Base-by-base conservation (phyloP, 2,329 filamentous ascomycete species). In the Blastomyces percursus region DNA sequence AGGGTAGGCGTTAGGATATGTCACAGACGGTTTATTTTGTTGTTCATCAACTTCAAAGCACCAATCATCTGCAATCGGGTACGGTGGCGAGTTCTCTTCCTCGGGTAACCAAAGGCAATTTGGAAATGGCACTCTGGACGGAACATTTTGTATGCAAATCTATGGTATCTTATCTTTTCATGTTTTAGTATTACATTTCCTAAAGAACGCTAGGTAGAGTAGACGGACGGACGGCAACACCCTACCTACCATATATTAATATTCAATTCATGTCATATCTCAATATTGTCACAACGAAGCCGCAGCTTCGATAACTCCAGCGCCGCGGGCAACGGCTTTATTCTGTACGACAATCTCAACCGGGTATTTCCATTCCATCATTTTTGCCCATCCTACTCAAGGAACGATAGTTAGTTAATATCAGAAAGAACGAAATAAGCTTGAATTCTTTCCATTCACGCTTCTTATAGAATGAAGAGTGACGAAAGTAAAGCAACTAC, bases 291-390 rank as follows among this genome's bases (percentile, higher is more conserved):
- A 78, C 64, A 78, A 68, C 35, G 73, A 70, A 40, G 77, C 72
- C 42, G 74, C 71, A 8, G 84, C 86, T 69, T 84, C 83, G n/a
- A 83, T 79, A 9, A 80, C 83, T 35, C 88, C 88, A 1, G 80
- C 78, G n/a, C 78, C 82, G 70, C 83, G 84, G 75, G 88, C 89
- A 0, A 79, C 73, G 65, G 78, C 81, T 71, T 87, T 86, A 73
- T 81, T 87, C 63, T 84, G 76, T 51, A 79, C 67, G n/a, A 75
- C 73, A 52, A 96, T 81, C 65, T 95, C 88, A 62, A 96, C 87
- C 0, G 86, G 86, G 73, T 96, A 94, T 75, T 89, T 87, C 92
- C 91, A 97, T 74, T 91, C 85, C 92, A 96, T 96, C 73, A 91
- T 95, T 71, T 88, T 86, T 27, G 87, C 88, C 92, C 93, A 96